A percentile compares a stretch with the other conserved stretches of the same genome.
These are phyloP conservation scores for Berberis thunbergii DNA, from an alignment of 164 flowering plant genomes.

Conservation along the genomic window DNA sequence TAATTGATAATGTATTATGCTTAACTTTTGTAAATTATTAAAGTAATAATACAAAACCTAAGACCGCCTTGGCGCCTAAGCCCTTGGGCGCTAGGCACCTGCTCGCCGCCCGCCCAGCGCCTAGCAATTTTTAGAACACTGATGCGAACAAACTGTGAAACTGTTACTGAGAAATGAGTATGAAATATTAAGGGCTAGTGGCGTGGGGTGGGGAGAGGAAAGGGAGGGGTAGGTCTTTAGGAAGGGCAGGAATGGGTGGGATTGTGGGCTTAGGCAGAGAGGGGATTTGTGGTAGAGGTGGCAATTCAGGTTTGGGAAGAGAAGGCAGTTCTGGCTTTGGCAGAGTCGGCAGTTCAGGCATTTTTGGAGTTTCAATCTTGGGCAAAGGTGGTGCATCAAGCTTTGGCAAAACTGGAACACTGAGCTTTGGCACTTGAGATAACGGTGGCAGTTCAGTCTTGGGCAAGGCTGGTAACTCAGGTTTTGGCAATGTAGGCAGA, in stretches of 20 bases:
- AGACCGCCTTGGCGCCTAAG: too few relatives aligned
- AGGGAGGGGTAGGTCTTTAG: not conserved
- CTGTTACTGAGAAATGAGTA: too few relatives aligned
- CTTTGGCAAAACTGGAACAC: conserved; percentile 2
- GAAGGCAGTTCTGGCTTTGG: conserved; percentile 9
- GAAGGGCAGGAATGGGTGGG: not conserved
- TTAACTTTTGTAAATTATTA: too few relatives aligned
- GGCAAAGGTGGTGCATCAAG: conserved; percentile 1
- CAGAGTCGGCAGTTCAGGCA: not conserved
- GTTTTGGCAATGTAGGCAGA: not conserved
- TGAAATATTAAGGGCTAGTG: conserved; percentile 2
- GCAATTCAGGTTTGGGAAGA: not conserved
- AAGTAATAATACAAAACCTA: too few relatives aligned
- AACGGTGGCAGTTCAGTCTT: conserved; percentile 1
- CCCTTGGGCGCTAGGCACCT: too few relatives aligned
- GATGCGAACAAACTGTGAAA: too few relatives aligned
- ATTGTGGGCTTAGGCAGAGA: not conserved
- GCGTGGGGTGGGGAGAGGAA: not conserved
- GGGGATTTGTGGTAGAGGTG: conserved; percentile 1
- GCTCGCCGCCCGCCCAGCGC: too few relatives aligned
- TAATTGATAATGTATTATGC: too few relatives aligned
- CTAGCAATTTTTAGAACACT: too few relatives aligned
- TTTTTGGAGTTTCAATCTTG: not conserved
- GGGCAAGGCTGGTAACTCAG: not conserved
- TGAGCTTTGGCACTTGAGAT: not conserved